Evolutionary conservation across 2,329 filamentous ascomycete species (phyloP).

Genomic region (Fusarium poae): DNA sequence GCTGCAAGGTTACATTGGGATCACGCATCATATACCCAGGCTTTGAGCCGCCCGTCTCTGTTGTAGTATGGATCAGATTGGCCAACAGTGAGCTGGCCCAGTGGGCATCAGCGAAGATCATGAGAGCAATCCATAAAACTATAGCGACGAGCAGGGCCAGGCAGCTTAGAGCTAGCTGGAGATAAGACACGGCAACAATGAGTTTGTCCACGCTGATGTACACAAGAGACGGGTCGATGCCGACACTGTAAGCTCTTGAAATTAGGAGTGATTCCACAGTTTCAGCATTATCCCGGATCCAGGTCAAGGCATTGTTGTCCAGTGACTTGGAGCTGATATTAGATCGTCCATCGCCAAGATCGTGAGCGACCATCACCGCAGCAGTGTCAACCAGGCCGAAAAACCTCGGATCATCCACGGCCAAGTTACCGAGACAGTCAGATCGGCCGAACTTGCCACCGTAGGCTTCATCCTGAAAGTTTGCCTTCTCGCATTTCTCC

Average conservation of each 20-base stretch:
- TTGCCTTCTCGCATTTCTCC: conserved; percentile 7
- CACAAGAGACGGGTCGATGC: conserved; percentile 28
- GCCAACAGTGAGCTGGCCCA: conserved; percentile 32
- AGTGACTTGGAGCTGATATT: conserved; percentile 32
- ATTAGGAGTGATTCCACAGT: background rate
- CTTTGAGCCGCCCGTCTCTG: background rate
- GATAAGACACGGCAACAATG: conserved; percentile 33
- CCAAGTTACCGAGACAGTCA: conserved; percentile 11
- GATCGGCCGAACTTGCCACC: conserved; percentile 25
- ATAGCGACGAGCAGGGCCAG: conserved; percentile 16
- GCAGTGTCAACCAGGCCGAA: conserved; percentile 39
- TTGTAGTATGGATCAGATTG: conserved; percentile 29
- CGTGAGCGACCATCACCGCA: conserved; percentile 26
- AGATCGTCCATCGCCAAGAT: conserved; percentile 22
- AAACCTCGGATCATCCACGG: background rate
- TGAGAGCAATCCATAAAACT: conserved; percentile 19
- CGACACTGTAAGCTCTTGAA: conserved; percentile 25
- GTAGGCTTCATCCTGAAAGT: conserved; percentile 36
- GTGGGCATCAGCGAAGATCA: conserved; percentile 23
- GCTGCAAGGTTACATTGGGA: conserved; percentile 2
- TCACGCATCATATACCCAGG: conserved; percentile 28
- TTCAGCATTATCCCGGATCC: background rate
- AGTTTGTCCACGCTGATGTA: conserved; percentile 29
- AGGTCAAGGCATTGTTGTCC: conserved; percentile 13
- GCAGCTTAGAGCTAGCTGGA: conserved; percentile 25